Base-by-base conservation (phyloP, 371 early-diverging fungal species). In the Umbelopsis sp. region DNA sequence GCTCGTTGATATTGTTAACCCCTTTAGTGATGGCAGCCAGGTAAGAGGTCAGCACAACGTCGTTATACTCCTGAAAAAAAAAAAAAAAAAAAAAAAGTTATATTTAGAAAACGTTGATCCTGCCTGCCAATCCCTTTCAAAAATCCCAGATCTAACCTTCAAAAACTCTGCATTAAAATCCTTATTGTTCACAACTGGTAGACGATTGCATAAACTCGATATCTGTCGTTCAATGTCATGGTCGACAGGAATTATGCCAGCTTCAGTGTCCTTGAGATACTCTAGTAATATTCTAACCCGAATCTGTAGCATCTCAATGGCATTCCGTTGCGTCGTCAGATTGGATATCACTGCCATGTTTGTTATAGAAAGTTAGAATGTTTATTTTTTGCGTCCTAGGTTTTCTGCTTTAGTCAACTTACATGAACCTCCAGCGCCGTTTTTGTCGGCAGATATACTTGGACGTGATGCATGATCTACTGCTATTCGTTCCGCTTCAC, bases 401-500 rank as follows among this genome's bases (percentile, higher is more conserved):
- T 20, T 70, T 32, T 16, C 48, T 48, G 48, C 16, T 48, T 35
- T 44, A 16, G 14, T 2, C 14, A 51, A 70, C 77, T 81, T 80
- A 86, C 90, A 69, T 63, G 88, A 75, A 64, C 84, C 88, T 11
- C 86, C 82, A n/a, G 86, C 80, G 20, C 77, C 76, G 0, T 78
- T 77, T n/a, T 84, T 88, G 32, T 82, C 74, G 5, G 84, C 85
- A 63, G 90, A 87, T 16, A 75, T 69, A 37, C 76, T 79, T 20
- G 84, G 82, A 29, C 81, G 81, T 20, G 94, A 93, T 41, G 94
- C 91, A 75, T 94, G 94, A 74, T 94, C 94, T 18, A 95, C 90
- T 6, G 94, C 94, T 70, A 94, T 90, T 50, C 94, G 85, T 72
- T 95, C 96, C 4, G 93, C 93, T 70, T 94, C 94, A 3, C 89